A percentile compares a stretch with the other conserved stretches of the same genome.
These are phyloP conservation scores for Oryza coarctata DNA, from an alignment of 176 grass and related monocot species.

Conservation along the genomic window DNA sequence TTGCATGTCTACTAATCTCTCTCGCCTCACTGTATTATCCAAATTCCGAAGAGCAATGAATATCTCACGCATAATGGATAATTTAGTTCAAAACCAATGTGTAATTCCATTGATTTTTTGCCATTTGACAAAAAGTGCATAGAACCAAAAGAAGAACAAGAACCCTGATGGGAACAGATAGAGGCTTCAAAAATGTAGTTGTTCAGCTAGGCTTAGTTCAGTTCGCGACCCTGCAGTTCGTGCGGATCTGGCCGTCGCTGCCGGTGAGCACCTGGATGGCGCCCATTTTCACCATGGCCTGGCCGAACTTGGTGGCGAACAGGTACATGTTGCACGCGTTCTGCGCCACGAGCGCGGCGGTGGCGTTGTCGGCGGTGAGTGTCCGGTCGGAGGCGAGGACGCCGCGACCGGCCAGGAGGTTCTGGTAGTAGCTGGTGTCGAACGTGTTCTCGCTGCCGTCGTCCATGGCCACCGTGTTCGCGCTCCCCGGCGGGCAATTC, in stretches of 20 bases:
- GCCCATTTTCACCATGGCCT: conserved; percentile 68
- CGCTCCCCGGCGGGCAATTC: conserved; percentile 37
- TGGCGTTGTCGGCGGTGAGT: conserved; percentile 39
- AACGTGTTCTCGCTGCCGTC: conserved; percentile 39
- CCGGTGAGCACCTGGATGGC: conserved; percentile 50
- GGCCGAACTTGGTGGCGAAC: conserved; percentile 44
- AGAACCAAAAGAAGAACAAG: not conserved
- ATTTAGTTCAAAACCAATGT: not conserved
- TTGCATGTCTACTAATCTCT: not conserved
- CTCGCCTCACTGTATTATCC: not conserved
- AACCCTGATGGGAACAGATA: not conserved
- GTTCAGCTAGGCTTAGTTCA: not conserved
- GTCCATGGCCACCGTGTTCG: conserved; percentile 43
- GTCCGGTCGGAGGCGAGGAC: conserved; percentile 66
- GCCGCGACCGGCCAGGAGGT: conserved; percentile 42
- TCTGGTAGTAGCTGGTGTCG: conserved; percentile 43
- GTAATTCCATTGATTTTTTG: not conserved
- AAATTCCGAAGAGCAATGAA: not conserved
- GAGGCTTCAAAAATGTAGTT: not conserved
- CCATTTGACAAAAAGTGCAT: not conserved
- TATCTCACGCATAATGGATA: not conserved
- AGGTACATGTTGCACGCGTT: conserved; percentile 45
- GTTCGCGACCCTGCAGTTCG: conserved; percentile 53
- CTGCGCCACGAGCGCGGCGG: conserved; percentile 43
- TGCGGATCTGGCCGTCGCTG: conserved; percentile 50